Evolutionary conservation across 805 yeast genomes (phyloP).

Genomic region (Suhomyces kilbournensis): DNA sequence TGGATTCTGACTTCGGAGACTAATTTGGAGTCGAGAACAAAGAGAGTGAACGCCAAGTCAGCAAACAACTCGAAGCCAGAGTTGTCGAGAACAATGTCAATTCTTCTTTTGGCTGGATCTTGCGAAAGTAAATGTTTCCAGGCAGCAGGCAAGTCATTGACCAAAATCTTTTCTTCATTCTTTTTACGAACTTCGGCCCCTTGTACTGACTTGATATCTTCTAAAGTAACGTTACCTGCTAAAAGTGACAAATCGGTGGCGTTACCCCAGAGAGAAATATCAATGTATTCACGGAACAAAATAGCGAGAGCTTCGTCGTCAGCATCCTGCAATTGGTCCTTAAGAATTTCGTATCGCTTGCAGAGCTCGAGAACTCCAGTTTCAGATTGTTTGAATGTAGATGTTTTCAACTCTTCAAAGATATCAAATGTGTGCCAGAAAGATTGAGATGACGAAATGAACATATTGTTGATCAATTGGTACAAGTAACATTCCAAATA

Average conservation of each 20-base stretch:
- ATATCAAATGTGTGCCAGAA: conserved; percentile 64
- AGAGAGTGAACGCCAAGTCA: conserved; percentile 64
- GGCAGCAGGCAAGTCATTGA: conserved; percentile 68
- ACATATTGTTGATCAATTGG: conserved; percentile 52
- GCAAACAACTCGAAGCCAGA: conserved; percentile 94
- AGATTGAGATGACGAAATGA: conserved; percentile 29
- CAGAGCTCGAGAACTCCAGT: conserved; percentile 82
- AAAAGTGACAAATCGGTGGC: conserved; percentile 91
- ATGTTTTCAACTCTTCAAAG: conserved; percentile 65
- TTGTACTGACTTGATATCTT: conserved; percentile 87
- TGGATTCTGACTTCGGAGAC: conserved; percentile 69
- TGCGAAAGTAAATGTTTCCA: conserved; percentile 49
- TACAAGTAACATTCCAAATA: conserved; percentile 82
- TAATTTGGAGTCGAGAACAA: conserved; percentile 61
- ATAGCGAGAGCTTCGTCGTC: conserved; percentile 47
- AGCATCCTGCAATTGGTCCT: conserved; percentile 19
- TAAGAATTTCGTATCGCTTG: conserved; percentile 47
- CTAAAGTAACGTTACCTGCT: conserved; percentile 77
- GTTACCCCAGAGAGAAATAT: conserved; percentile 95
- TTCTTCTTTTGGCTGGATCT: conserved; percentile 38
- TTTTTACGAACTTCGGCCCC: conserved; percentile 83
- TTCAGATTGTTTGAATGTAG: conserved; percentile 71
- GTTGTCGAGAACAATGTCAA: conserved; percentile 87
- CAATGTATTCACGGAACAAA: conserved; percentile 78
- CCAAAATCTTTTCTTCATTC: conserved; percentile 73